phyloP scores from a whole-genome alignment of 805 yeast genomes.

The Saccharomycopsis lassenensis region DNA sequence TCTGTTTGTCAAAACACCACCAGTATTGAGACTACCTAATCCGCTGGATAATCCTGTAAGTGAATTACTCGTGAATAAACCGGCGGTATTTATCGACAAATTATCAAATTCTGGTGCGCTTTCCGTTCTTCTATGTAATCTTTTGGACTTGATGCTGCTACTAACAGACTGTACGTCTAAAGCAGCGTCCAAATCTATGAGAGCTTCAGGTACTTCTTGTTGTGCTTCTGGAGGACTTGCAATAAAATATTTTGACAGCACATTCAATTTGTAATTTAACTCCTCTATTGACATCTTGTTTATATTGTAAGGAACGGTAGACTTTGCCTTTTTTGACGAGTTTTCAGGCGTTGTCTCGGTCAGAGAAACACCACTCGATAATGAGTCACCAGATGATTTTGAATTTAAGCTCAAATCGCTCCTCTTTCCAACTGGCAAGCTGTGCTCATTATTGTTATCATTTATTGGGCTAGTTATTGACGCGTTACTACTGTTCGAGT shows the following conservation, averaged over 20 bases:
- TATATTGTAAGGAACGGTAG: too few relatives aligned
- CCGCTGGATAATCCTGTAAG: background rate
- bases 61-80: slow-evolving; percentile 2
- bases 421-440: slow-evolving; percentile 7
- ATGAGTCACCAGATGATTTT: slow-evolving; percentile 17
- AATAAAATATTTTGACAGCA: too few relatives aligned
- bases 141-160: slow-evolving; percentile 21
- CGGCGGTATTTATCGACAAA: slow-evolving; percentile 13
- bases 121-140: slow-evolving; percentile 40
- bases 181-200: slow-evolving; percentile 47
- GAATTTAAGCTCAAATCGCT: slow-evolving; percentile 16
- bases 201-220: slow-evolving; percentile 37
- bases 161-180: slow-evolving; percentile 28
- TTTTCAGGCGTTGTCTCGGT: slow-evolving; percentile 22
- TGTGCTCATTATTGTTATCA: too few relatives aligned
- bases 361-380: slow-evolving; percentile 19
- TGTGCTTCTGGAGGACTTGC: too few relatives aligned
- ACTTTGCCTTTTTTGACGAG: too few relatives aligned
- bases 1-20: slow-evolving; percentile 7
- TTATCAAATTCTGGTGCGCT: slow-evolving; percentile 44
- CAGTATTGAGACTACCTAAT: slow-evolving; percentile 6
- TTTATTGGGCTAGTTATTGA: background rate
- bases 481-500: slow-evolving; percentile 2
- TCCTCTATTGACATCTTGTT: too few relatives aligned
- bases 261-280: too few relatives aligned